phyloP scores from a whole-genome alignment of 768 basidiomycete species.

The Cystofilobasidium capitatum region DNA sequence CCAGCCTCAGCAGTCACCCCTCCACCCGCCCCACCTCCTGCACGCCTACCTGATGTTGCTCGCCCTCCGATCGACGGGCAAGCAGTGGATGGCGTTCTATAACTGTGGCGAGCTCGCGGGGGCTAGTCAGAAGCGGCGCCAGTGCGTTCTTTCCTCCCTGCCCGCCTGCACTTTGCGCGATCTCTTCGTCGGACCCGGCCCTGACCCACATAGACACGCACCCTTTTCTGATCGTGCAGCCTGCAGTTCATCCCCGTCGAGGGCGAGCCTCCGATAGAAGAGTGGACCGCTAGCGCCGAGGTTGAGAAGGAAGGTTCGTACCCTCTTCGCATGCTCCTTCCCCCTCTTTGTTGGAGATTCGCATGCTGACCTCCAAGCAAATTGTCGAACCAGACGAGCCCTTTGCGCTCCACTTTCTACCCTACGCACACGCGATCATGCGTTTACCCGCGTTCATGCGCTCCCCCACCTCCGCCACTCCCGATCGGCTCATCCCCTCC shows the following conservation, averaged over 20 bases:
- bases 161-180: background rate
- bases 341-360: background rate
- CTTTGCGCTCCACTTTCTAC: conserved; percentile 12
- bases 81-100: conserved; percentile 19
- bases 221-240: background rate
- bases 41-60: conserved; percentile 24
- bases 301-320: conserved; percentile 23
- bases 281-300: conserved; percentile 11
- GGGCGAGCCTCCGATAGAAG: conserved; percentile 17
- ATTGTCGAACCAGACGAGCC: conserved; percentile 7
- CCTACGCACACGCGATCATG: conserved; percentile 13
- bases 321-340: background rate
- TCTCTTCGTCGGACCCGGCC: too few species aligned
- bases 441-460: conserved; percentile 14
- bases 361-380: background rate
- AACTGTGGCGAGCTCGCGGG: conserved; percentile 23
- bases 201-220: background rate
- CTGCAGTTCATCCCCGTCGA: conserved; percentile 24
- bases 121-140: conserved; percentile 20
- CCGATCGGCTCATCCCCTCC: conserved; percentile 5
- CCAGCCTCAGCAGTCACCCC: conserved; percentile 18
- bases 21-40: conserved; percentile 26
- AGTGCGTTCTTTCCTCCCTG: background rate
- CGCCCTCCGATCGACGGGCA: conserved; percentile 12
- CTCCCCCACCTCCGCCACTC: conserved; percentile 3